A percentile compares a stretch with the other conserved stretches of the same genome.
These are phyloP conservation scores for Biscogniauxia sp. DNA, from an alignment of 2,329 filamentous ascomycete genomes.

Conservation along the genomic window DNA sequence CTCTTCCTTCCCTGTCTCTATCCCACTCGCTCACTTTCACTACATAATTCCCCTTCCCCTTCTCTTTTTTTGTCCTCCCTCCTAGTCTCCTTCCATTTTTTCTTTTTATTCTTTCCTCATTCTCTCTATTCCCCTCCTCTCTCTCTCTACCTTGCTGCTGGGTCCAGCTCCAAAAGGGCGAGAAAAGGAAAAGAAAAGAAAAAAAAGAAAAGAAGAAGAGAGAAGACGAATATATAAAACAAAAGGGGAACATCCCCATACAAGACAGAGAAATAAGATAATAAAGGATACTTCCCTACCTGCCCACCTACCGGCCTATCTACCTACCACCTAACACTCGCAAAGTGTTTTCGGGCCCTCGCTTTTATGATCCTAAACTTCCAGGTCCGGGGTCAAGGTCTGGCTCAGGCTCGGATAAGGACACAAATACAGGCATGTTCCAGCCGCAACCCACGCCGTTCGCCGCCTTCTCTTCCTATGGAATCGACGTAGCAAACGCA, in stretches of 20 bases:
- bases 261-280: neutral
- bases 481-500: conserved; percentile 33
- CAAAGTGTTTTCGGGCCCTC: too few species aligned
- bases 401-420: conserved; percentile 21
- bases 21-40: conserved; percentile 6
- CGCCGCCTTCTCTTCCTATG: conserved; percentile 42
- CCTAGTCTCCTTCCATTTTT: conserved; percentile 3
- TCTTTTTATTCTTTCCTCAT: conserved; percentile 8
- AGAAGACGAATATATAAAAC: neutral
- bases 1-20: conserved; percentile 5
- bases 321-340: neutral
- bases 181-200: conserved; percentile 1
- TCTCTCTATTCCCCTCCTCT: neutral
- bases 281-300: neutral
- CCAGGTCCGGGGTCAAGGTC: conserved; percentile 20
- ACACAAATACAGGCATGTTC: conserved; percentile 46
- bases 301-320: conserved; percentile 8
- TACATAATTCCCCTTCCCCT: neutral
- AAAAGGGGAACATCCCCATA: neutral
- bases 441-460: conserved; percentile 52
- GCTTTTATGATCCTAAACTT: conserved; percentile 24
- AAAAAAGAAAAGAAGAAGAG: conserved; percentile 1
- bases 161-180: conserved; percentile 17
- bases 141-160: conserved; percentile 15
- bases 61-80: neutral